Evolutionary conservation across 371 early-diverging fungal genomes (phyloP), one percentile per base, ranked within the genome.

Genomic region (Batkoa obscura): DNA sequence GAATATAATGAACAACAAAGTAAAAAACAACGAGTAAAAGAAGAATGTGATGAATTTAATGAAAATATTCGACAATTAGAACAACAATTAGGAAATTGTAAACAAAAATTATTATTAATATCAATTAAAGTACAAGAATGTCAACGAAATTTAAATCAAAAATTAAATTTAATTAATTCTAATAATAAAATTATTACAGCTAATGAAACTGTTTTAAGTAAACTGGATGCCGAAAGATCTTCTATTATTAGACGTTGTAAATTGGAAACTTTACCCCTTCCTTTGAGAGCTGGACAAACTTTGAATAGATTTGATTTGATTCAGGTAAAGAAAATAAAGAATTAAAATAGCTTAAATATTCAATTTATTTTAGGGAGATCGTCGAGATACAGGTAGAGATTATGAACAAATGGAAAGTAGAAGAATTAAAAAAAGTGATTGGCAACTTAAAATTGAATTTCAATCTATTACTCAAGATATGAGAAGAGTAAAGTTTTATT

Each of bases 191-290:
- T 76, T 31, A 75, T 81, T 59, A 56, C 71, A 43, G 59, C 67
- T 49, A 70, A 81, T 66, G 87, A 88, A 65, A 69, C 85, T 0
- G 72, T 83, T 57, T 71, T 85, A 2, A 86, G 87, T 43, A 81
- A 83, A 60, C 60, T 79, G 2, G 72, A 75, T 50, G 84, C 83
- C 5, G 90, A 90, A 47, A 75, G 82, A 35, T 68, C 81, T 1
- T 72, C 82, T 1, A 77, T 91, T 31, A 78, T 93, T 55, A 76
- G 94, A 53, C 72, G 77, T 32, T 93, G 94, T 66, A 90, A 91
- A 65, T 64, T 94, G 42, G 94, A 95, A 59, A 88, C 90, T 57
- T 89, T 94, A 54, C 73, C 81, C 1, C 59, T 97, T 31, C 94
- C 94, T 23, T 9, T 53, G 6, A 53, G 15, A 10, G 31, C 13